phyloP scores from a whole-genome alignment of 441 rosid species.

The Breynia disticha region DNA sequence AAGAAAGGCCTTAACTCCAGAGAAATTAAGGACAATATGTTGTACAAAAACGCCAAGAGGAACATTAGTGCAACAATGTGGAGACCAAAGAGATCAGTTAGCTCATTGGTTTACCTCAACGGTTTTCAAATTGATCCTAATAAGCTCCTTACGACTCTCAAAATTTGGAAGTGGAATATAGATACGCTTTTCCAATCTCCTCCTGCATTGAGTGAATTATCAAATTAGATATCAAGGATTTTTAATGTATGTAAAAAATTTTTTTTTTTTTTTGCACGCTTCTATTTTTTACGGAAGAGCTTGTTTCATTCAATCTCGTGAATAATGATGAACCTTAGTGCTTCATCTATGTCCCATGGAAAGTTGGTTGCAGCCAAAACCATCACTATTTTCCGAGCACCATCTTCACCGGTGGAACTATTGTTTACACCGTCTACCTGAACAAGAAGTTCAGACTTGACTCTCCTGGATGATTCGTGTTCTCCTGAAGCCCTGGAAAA shows the following conservation, averaged over 20 bases:
- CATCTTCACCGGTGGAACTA: slow-evolving; percentile 79
- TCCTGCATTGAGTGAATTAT: slow-evolving; percentile 45
- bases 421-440: slow-evolving; percentile 98
- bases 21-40: neutral
- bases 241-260: neutral
- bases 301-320: neutral
- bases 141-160: slow-evolving; percentile 95
- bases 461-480: slow-evolving; percentile 99
- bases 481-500: slow-evolving; percentile 88
- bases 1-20: too few relatives aligned
- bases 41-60: neutral
- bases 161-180: slow-evolving; percentile 95
- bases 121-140: slow-evolving; percentile 86
- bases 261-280: too few relatives aligned
- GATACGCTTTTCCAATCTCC: slow-evolving; percentile 96
- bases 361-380: slow-evolving; percentile 98
- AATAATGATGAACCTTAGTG: slow-evolving; percentile 54
- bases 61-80: neutral
- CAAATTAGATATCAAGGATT: slow-evolving; percentile 7
- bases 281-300: too few relatives aligned
- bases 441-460: slow-evolving; percentile 98
- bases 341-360: slow-evolving; percentile 99
- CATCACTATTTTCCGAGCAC: slow-evolving; percentile 93
- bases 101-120: slow-evolving; percentile 62
- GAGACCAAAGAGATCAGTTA: neutral